These are phyloP conservation scores for Cercospora berteroae DNA, from an alignment of 2,329 filamentous ascomycete species.

Conservation along the genomic window DNA sequence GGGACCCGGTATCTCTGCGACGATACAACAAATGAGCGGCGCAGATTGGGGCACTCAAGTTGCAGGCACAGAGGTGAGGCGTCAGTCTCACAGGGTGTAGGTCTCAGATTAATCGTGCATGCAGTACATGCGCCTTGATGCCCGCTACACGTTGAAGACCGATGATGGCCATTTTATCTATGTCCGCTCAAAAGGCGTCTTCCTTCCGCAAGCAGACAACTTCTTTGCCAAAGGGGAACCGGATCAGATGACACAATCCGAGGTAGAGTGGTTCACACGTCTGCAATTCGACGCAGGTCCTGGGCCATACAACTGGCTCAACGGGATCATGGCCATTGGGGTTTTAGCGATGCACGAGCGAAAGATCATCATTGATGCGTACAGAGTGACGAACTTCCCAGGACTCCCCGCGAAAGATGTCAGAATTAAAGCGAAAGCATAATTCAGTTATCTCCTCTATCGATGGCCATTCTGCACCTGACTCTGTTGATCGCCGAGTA, in stretches of 20 bases:
- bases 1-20: slow-evolving; percentile 25
- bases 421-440: not conserved
- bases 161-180: slow-evolving; percentile 27
- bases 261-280: slow-evolving; percentile 30
- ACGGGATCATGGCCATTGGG: slow-evolving; percentile 27
- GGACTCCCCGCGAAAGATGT: slow-evolving; percentile 13
- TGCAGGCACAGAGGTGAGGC: not conserved
- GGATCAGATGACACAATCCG: slow-evolving; percentile 22
- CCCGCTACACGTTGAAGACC: slow-evolving; percentile 28
- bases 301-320: slow-evolving; percentile 29
- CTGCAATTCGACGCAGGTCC: slow-evolving; percentile 27
- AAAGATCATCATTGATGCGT: slow-evolving; percentile 31
- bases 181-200: slow-evolving; percentile 26
- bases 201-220: slow-evolving; percentile 4
- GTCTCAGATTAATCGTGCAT: not conserved
- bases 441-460: not conserved
- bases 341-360: slow-evolving; percentile 26
- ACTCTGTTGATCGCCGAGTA: slow-evolving; percentile 22
- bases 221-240: slow-evolving; percentile 8
- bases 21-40: slow-evolving; percentile 25
- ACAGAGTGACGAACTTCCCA: slow-evolving; percentile 27
- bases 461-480: not conserved
- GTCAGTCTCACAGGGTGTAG: not conserved
- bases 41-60: slow-evolving; percentile 25
- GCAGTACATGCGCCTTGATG: slow-evolving; percentile 28